These are phyloP conservation scores for Glycyrrhiza uralensis DNA, from an alignment of 306 rosid species.

Conservation along the genomic window DNA sequence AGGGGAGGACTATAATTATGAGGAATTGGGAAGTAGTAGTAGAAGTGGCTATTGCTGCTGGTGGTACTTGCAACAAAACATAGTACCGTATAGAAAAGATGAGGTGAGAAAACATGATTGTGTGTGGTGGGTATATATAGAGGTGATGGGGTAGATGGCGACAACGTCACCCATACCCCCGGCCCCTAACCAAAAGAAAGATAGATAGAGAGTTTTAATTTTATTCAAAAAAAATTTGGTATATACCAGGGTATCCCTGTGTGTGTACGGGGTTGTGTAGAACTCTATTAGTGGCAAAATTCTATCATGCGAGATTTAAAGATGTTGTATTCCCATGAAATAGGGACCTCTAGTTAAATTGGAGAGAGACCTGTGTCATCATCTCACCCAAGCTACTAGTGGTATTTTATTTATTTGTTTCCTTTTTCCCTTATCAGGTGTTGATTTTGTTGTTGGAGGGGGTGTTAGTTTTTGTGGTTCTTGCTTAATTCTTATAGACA, in stretches of 20 bases:
- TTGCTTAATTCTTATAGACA: too few species aligned
- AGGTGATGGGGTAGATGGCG: conserved; percentile 40
- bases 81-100: conserved; percentile 31
- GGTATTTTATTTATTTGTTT: neutral
- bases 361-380: too few species aligned
- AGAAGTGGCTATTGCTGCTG: neutral
- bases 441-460: conserved; percentile 5
- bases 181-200: conserved; percentile 3
- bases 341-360: too few species aligned
- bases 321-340: too few species aligned
- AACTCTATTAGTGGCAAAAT: too few species aligned
- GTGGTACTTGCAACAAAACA: conserved; percentile 33
- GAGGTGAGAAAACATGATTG: conserved; percentile 38
- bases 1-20: neutral
- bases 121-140: conserved; percentile 54
- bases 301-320: too few species aligned
- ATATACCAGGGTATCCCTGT: too few species aligned
- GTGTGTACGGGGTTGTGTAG: too few species aligned
- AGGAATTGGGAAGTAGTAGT: neutral
- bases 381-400: too few species aligned
- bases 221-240: neutral
- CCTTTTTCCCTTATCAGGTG: conserved; percentile 15
- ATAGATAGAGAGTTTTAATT: neutral
- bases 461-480: neutral
- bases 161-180: conserved; percentile 46